Percentiles rank a stretch among this genome's conserved stretches.
These are phyloP conservation scores for Fragosphaeria purpurea DNA, from an alignment of 2,329 filamentous ascomycete genomes.

Conservation along the genomic window DNA sequence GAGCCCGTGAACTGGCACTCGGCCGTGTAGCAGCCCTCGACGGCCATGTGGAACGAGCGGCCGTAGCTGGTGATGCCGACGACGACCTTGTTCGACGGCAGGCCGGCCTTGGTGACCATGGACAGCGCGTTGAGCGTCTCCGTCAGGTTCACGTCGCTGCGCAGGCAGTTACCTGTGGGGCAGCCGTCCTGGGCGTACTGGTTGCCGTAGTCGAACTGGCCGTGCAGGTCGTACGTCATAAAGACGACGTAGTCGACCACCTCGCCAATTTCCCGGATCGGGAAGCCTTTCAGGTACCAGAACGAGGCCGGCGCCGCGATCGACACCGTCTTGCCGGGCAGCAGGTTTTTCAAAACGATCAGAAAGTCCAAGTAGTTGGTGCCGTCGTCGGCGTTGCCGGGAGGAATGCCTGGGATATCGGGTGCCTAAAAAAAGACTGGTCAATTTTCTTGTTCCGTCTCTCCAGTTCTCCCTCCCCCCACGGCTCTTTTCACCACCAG, in stretches of 20 bases:
- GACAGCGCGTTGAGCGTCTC: constrained; percentile 22
- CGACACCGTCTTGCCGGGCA: constrained; percentile 15
- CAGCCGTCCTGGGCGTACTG: constrained; percentile 18
- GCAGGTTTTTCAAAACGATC: constrained; percentile 14
- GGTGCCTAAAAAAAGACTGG: neutral
- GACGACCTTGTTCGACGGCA: constrained; percentile 19
- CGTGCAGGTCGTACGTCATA: constrained; percentile 27
- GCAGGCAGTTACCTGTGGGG: constrained; percentile 19
- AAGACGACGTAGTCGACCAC: constrained; percentile 24
- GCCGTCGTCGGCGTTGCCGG: constrained; percentile 18
- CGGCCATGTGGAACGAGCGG: constrained; percentile 23
- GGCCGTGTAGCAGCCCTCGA: constrained; percentile 18
- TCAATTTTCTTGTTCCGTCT: too few relatives aligned
- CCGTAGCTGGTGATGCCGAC: constrained; percentile 25
- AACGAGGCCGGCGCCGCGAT: constrained; percentile 21
- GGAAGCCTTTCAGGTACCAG: constrained; percentile 24
- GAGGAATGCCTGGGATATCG: constrained; percentile 21
- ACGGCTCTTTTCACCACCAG: too few relatives aligned
- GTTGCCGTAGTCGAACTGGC: constrained; percentile 27
- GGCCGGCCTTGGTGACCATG: constrained; percentile 28
- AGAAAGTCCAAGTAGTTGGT: constrained; percentile 27
- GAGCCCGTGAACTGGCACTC: constrained; percentile 24
- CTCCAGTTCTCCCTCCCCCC: too few relatives aligned
- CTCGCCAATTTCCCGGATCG: constrained; percentile 18
- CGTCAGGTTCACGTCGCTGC: constrained; percentile 27